Evolutionary conservation across 148 eudicot genomes (phyloP), one percentile per base, ranked within the genome.

Genomic region (Amaranthus cruentus): DNA sequence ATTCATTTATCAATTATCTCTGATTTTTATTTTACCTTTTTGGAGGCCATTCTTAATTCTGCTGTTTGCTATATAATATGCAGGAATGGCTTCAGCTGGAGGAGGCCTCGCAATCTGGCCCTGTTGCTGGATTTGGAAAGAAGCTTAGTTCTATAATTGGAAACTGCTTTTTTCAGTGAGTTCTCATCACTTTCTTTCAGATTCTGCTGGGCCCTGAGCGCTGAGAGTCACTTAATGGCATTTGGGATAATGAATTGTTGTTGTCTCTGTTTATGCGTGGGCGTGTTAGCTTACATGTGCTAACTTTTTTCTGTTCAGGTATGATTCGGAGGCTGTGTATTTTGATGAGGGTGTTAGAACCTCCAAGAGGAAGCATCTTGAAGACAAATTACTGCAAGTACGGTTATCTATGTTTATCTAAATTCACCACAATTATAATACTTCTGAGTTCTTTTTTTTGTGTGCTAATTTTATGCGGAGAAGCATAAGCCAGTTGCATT

Each of bases 41-140:
- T 58, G 8, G 9, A 28, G 43, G 54, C 3, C 66, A 6, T 60
- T 62, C 44, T 59, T 69, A 71, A 6, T 62, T 55, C 14, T 60
- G 18, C 47, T 79, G 52, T 63, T 67, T 57, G 52, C 18, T 8
- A 62, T 64, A 21, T 13, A 78, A 13, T 70, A 76, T 73, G 82
- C 82, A 93, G 98, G 94, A 85, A 50, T 93, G 98, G 98, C 76
- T 87, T 81, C 78, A 89, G 75, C 50, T 93, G 68, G 96, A 86
- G 74, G 96, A 85, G 75, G 86, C 86, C 56, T 85, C 89, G 54
- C 88, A 89, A 58, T 80, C 85, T 69, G 85, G 83, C 57, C 84
- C 83, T 62, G 88, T 91, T 51, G 72, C 80, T 50, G 91, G 92
- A 65, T 93, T 93, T 89, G 98, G 98, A 60, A 85, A 76, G 85